These are phyloP conservation scores for Chrysoporthe austroafricana DNA, from an alignment of 2,329 filamentous ascomycete species.

Conservation along the genomic window DNA sequence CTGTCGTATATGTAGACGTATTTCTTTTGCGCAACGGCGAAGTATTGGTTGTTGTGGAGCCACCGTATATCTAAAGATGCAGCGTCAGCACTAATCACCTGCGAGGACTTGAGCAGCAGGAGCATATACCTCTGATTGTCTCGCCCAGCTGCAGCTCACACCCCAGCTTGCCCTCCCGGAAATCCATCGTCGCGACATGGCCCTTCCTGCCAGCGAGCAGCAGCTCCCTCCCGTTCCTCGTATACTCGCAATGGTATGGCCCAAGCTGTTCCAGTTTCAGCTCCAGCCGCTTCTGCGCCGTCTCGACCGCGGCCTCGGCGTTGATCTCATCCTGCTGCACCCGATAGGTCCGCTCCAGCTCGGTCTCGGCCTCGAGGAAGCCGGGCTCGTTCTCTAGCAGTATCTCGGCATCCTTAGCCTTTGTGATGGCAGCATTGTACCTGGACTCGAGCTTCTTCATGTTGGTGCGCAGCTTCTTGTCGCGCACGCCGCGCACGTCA, in stretches of 20 bases:
- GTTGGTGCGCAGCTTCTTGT: slow-evolving; percentile 87
- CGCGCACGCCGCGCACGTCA: slow-evolving; percentile 72
- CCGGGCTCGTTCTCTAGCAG: slow-evolving; percentile 84
- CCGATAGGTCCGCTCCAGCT: slow-evolving; percentile 90
- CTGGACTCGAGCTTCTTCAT: slow-evolving; percentile 79
- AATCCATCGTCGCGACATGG: slow-evolving; percentile 95
- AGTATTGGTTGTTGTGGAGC: slow-evolving; percentile 93
- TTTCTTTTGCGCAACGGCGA: slow-evolving; percentile 95
- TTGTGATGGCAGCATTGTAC: slow-evolving; percentile 77
- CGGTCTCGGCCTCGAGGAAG: slow-evolving; percentile 85
- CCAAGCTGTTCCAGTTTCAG: slow-evolving; percentile 81
- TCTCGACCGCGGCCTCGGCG: slow-evolving; percentile 74
- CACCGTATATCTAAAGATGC: slow-evolving; percentile 71
- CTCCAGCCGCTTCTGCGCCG: slow-evolving; percentile 91
- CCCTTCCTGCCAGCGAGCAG: slow-evolving; percentile 88
- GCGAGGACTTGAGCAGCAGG: background rate
- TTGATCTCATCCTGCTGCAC: slow-evolving; percentile 87
- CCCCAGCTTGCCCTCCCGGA: slow-evolving; percentile 86
- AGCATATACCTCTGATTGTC: slow-evolving; percentile 65
- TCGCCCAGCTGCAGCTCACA: slow-evolving; percentile 92
- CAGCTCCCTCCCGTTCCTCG: slow-evolving; percentile 83
- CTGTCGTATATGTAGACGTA: slow-evolving; percentile 96
- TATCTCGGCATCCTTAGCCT: slow-evolving; percentile 94
- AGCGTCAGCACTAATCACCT: slow-evolving; percentile 2
- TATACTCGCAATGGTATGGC: slow-evolving; percentile 88